phyloP scores from a whole-genome alignment of 2,329 filamentous ascomycete genomes.

The Xylaria hypoxylon region DNA sequence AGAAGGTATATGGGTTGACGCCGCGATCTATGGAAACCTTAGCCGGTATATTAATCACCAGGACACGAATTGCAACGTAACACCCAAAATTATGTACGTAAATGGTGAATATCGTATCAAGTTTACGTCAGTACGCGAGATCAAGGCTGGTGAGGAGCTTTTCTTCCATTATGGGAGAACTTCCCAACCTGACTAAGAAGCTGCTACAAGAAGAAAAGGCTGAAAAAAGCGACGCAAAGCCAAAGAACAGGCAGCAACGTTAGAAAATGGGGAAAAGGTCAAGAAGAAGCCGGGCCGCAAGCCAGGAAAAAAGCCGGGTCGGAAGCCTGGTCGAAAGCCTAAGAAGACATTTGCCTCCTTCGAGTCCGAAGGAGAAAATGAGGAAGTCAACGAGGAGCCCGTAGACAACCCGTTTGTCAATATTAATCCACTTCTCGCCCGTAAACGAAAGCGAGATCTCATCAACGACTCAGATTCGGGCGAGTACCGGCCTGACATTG shows the following conservation, averaged over 20 bases:
- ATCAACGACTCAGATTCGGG: conserved; percentile 46
- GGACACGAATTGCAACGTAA: conserved; percentile 68
- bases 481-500: conserved; percentile 45
- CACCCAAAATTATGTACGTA: conserved; percentile 75
- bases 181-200: conserved; percentile 70
- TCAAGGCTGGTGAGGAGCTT: conserved; percentile 78
- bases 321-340: conserved; percentile 49
- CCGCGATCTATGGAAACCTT: conserved; percentile 81
- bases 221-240: conserved; percentile 50
- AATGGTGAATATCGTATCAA: conserved; percentile 82
- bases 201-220: conserved; percentile 58
- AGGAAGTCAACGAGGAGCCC: conserved; percentile 42
- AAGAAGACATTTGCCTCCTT: conserved; percentile 49
- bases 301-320: conserved; percentile 47
- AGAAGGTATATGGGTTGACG: conserved; percentile 77
- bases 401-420: conserved; percentile 44
- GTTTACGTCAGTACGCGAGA: conserved; percentile 74
- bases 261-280: conserved; percentile 42
- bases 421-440: conserved; percentile 36
- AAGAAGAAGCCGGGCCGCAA: conserved; percentile 50
- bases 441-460: conserved; percentile 46
- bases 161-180: conserved; percentile 85
- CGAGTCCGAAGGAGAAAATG: conserved; percentile 47
- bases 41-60: conserved; percentile 88
- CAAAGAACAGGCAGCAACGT: conserved; percentile 44